Conservation (phyloP, 148 eudicot genomes). For the Arbutus unedo region DNA sequence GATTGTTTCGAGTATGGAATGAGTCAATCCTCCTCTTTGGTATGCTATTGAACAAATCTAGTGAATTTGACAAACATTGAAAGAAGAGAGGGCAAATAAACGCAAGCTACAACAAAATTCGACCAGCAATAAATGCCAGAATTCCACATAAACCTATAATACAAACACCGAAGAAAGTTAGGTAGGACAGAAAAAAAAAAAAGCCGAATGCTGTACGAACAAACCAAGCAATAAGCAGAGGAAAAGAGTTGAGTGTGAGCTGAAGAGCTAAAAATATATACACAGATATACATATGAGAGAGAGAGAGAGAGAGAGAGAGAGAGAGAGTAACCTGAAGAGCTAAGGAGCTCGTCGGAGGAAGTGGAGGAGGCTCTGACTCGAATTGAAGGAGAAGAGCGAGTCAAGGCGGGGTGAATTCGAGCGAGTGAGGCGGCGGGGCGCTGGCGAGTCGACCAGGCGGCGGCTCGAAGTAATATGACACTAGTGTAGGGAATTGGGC, state of each 20-base stretch:
- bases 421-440: slow-evolving; percentile 5
- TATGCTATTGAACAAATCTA: no score
- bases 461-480: slow-evolving; percentile 28
- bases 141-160: neutral
- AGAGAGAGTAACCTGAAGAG: slow-evolving; percentile 27
- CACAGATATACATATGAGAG: neutral
- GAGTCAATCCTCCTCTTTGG: no score
- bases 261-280: neutral
- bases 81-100: neutral
- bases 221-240: no score
- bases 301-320: neutral
- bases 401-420: slow-evolving; percentile 9
- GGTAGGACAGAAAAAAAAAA: neutral
- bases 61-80: neutral
- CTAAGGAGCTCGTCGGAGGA: slow-evolving; percentile 29
- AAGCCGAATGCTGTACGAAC: neutral
- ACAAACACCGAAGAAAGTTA: neutral
- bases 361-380: slow-evolving; percentile 32
- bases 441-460: slow-evolving; percentile 28
- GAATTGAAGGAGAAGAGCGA: slow-evolving; percentile 11
- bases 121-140: neutral
- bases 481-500: slow-evolving; percentile 15
- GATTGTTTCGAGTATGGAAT: no score
- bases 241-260: neutral
- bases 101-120: neutral